Base-by-base conservation (phyloP, 257 asterid species). In the Cordia subcordata region DNA sequence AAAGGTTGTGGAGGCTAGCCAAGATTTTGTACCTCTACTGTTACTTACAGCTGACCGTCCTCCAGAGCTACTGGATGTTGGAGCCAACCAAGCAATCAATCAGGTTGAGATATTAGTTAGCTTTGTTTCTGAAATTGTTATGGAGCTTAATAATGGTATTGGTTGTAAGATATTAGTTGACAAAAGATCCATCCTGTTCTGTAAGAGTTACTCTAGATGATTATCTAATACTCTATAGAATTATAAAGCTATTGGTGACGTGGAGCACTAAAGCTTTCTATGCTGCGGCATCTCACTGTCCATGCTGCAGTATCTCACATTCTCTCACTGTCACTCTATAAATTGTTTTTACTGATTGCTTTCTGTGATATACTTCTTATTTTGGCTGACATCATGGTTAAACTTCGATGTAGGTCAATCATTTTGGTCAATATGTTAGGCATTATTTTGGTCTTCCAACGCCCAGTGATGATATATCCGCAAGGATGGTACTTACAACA, bases 31-130 rank as follows among this genome's bases (percentile, higher is more conserved):
- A 35, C 99, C 97, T 8, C 74, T 93, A 74, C 61, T 93, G 57
- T 69, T 89, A 65, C 97, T 93, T 46, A 82, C 99, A 13, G 99
- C 97, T 46, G 99, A 93, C 58, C 99, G 99, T 55, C 99, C 99
- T 69, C 87, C 94, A 0, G 99, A 93, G 77, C 80, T 93, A 60
- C 83, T 81, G 52, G 96, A 93, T 72, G 91, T 81, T 70, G 99
- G 99, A 63, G 92, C 99, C 18, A 93, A 93, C 82, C 99, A 93
- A 77, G 96, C 99, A 62, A 89, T 93, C 63, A 82, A 93, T 81
- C 99, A 93, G 87, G 96, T 87, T 17, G 17, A 5, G 4, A 17
- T 27, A 27, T 6, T 27, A 27, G 35, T 1, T 49, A 2, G 22
- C 53, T 27, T 27, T 19, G 47, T 10, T 37, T 11, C 23, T 5